These are phyloP conservation scores for Hydnum rufescens DNA, from an alignment of 768 basidiomycete species.

Conservation along the genomic window DNA sequence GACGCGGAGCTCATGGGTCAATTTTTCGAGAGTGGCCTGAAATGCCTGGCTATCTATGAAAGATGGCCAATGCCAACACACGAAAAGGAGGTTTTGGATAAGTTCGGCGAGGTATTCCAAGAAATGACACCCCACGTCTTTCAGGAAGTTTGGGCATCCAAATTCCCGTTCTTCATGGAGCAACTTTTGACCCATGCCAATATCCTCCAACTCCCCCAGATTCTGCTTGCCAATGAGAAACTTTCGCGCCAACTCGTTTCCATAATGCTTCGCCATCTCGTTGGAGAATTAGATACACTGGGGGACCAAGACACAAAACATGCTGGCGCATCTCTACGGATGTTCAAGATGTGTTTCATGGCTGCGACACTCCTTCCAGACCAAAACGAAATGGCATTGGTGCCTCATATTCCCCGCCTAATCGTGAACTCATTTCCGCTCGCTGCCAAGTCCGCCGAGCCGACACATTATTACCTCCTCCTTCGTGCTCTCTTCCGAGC, in stretches of 20 bases:
- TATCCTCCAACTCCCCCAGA: slow-evolving; percentile 69
- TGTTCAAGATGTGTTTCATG: slow-evolving; percentile 90
- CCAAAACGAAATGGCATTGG: slow-evolving; percentile 81
- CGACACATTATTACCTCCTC: slow-evolving; percentile 82
- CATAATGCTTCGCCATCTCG: slow-evolving; percentile 72
- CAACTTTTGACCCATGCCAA: slow-evolving; percentile 54
- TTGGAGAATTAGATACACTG: slow-evolving; percentile 58
- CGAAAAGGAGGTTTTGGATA: slow-evolving; percentile 65
- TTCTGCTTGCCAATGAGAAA: slow-evolving; percentile 58
- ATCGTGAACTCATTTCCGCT: slow-evolving; percentile 94
- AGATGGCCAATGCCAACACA: slow-evolving; percentile 30
- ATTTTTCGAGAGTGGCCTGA: slow-evolving; percentile 69
- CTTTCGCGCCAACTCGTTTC: slow-evolving; percentile 65
- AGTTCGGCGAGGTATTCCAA: slow-evolving; percentile 49
- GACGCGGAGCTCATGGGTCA: slow-evolving; percentile 77
- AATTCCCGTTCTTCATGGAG: slow-evolving; percentile 80
- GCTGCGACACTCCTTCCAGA: slow-evolving; percentile 57
- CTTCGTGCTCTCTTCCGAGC: slow-evolving; percentile 83
- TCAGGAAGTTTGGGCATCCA: slow-evolving; percentile 88
- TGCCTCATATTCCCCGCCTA: slow-evolving; percentile 75
- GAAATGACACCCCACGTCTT: slow-evolving; percentile 84
- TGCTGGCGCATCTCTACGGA: slow-evolving; percentile 65
- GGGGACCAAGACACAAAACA: slow-evolving; percentile 71
- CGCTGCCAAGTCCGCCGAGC: slow-evolving; percentile 77
- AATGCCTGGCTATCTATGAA: slow-evolving; percentile 70